Conservation (phyloP, 805 yeast species). For the Clavispora carvajalis region DNA sequence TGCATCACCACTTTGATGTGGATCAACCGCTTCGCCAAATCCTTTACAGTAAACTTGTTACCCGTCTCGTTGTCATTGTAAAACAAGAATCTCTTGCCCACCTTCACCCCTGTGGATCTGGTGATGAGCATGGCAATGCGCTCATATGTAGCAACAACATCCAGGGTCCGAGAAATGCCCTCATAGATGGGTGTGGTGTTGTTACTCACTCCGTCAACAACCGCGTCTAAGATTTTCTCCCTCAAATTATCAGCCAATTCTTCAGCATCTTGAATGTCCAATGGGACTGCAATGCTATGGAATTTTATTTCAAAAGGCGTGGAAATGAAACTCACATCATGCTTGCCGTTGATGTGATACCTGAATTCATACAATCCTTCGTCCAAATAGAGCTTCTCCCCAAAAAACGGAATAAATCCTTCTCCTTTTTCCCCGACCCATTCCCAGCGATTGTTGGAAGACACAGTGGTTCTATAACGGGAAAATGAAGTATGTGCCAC, state of each 20-base stretch:
- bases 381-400: slow-evolving; percentile 51
- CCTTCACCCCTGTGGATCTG: slow-evolving; percentile 30
- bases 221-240: slow-evolving; percentile 24
- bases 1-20: slow-evolving; percentile 31
- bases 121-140: slow-evolving; percentile 24
- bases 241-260: slow-evolving; percentile 30
- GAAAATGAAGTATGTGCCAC: slow-evolving; percentile 55
- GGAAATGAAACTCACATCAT: slow-evolving; percentile 62
- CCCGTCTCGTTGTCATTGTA: slow-evolving; percentile 15
- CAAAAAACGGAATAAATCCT: slow-evolving; percentile 48
- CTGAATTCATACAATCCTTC: slow-evolving; percentile 71
- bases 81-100: slow-evolving; percentile 35
- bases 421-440: slow-evolving; percentile 32
- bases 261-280: slow-evolving; percentile 22
- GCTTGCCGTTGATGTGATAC: slow-evolving; percentile 62
- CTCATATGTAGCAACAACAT: slow-evolving; percentile 26
- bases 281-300: slow-evolving; percentile 34
- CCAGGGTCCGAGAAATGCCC: slow-evolving; percentile 21
- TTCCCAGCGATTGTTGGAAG: slow-evolving; percentile 65
- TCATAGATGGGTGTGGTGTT: slow-evolving; percentile 24
- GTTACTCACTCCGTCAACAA: slow-evolving; percentile 18
- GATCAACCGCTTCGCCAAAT: slow-evolving; percentile 29
- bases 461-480: slow-evolving; percentile 49
- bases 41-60: slow-evolving; percentile 22
- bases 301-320: slow-evolving; percentile 58